Conservation (phyloP, 1,139 yeast genomes). For the Saccharomyces hybrid region DNA sequence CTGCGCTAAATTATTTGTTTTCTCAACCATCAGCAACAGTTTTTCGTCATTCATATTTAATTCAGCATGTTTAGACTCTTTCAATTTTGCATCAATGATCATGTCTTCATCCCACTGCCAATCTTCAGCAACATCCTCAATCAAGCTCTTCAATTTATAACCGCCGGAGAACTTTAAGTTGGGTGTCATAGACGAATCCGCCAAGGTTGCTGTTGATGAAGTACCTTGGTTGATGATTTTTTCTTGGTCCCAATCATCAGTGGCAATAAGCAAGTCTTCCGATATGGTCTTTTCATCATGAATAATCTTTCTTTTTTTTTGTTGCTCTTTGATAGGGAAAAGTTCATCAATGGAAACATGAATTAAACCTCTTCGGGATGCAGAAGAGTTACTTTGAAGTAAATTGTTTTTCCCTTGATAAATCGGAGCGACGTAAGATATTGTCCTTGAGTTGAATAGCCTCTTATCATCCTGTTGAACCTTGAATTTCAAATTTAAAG, state of each 20-base stretch:
- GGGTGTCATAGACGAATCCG: not conserved
- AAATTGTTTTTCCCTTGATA: constrained; percentile 5
- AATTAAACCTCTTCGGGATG: constrained; percentile 19
- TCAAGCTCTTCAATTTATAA: not conserved
- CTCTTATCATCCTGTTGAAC: constrained; percentile 33
- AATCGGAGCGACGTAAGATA: constrained; percentile 5
- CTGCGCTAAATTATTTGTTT: not conserved
- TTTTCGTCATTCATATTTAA: constrained; percentile 87
- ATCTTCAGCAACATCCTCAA: constrained; percentile 24
- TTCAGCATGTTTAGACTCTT: constrained; percentile 36
- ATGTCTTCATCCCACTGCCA: constrained; percentile 75
- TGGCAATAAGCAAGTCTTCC: constrained; percentile 59
- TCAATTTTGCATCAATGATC: constrained; percentile 66
- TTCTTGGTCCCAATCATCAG: constrained; percentile 82
- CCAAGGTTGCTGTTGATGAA: not conserved
- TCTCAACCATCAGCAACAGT: constrained; percentile 47
- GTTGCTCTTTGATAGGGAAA: constrained; percentile 17
- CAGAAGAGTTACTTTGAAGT: not conserved
- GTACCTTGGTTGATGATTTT: constrained; percentile 41
- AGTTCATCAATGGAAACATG: constrained; percentile 19
- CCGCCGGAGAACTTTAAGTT: not conserved
- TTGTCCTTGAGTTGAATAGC: constrained; percentile 16
- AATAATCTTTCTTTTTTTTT: constrained; percentile 16
- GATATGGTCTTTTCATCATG: constrained; percentile 26
- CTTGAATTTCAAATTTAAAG: constrained; percentile 23